phyloP scores from a whole-genome alignment of 202 grass and related monocot species.

The Eragrostis tef region DNA sequence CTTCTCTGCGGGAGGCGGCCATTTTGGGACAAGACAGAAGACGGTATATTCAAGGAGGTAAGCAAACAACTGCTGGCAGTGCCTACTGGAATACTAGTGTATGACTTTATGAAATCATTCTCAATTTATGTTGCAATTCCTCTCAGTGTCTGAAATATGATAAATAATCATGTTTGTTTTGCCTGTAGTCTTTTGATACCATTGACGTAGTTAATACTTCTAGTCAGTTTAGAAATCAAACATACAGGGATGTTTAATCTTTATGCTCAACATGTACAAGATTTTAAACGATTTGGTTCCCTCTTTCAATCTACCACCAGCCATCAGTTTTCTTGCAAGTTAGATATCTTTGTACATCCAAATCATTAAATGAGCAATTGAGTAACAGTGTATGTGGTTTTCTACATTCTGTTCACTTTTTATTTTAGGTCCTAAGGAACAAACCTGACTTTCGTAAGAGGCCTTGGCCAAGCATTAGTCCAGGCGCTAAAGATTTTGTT shows the following conservation, averaged over 20 bases:
- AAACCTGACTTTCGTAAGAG: conserved; percentile 95
- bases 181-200: background rate
- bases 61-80: conserved; percentile 35
- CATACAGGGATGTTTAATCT: background rate
- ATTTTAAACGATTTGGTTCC: background rate
- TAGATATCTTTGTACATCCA: conserved; percentile 40
- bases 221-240: conserved; percentile 23
- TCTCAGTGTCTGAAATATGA: background rate
- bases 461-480: conserved; percentile 91
- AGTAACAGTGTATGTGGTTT: conserved; percentile 31
- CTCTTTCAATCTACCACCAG: conserved; percentile 2
- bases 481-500: conserved; percentile 92
- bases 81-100: background rate
- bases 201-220: conserved; percentile 15
- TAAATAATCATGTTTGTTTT: conserved; percentile 1
- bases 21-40: conserved; percentile 99
- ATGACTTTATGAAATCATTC: background rate
- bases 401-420: conserved; percentile 41
- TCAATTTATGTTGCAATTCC: background rate
- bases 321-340: conserved; percentile 28
- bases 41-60: conserved; percentile 99
- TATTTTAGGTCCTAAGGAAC: conserved; percentile 81
- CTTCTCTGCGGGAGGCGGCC: conserved; percentile 93
- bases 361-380: conserved; percentile 45
- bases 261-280: conserved; percentile 33